phyloP scores from a whole-genome alignment of 2,329 filamentous ascomycete genomes.

The Beauveria asiatica region DNA sequence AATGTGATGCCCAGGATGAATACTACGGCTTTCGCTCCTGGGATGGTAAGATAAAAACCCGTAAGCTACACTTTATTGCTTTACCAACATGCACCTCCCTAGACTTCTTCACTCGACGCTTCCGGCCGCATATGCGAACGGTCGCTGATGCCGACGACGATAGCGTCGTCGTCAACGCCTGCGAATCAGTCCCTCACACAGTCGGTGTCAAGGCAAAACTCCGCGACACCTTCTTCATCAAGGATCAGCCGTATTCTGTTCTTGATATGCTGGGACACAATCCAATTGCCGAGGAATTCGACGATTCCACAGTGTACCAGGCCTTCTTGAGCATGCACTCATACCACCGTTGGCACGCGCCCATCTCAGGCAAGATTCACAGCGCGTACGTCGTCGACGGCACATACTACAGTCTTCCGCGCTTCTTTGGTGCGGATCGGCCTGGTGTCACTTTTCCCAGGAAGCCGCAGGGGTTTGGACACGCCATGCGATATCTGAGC shows the following conservation, averaged over 20 bases:
- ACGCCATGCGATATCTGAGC: slow-evolving; percentile 58
- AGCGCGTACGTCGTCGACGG: slow-evolving; percentile 52
- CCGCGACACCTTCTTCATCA: slow-evolving; percentile 59
- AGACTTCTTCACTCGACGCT: slow-evolving; percentile 56
- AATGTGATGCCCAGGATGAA: slow-evolving; percentile 46
- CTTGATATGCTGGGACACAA: slow-evolving; percentile 55
- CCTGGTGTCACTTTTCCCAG: slow-evolving; percentile 16
- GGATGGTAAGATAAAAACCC: slow-evolving; percentile 40
- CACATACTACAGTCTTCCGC: slow-evolving; percentile 58
- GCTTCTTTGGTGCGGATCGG: slow-evolving; percentile 28
- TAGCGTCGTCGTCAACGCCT: slow-evolving; percentile 50
- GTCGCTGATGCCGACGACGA: slow-evolving; percentile 48
- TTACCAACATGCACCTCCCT: background rate
- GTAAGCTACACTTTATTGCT: too few relatives aligned
- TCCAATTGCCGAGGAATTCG: slow-evolving; percentile 43
- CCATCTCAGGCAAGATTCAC: slow-evolving; percentile 53
- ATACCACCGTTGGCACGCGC: slow-evolving; percentile 66
- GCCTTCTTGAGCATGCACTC: slow-evolving; percentile 59
- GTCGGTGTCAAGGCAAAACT: slow-evolving; percentile 41
- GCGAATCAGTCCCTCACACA: slow-evolving; percentile 53
- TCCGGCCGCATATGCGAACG: slow-evolving; percentile 46
- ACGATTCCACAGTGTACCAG: slow-evolving; percentile 59
- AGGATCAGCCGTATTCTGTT: slow-evolving; percentile 59
- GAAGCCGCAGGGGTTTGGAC: slow-evolving; percentile 34
- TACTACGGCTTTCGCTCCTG: slow-evolving; percentile 57